Conservation (phyloP, 441 rosid species). For the Erodium trifolium region DNA sequence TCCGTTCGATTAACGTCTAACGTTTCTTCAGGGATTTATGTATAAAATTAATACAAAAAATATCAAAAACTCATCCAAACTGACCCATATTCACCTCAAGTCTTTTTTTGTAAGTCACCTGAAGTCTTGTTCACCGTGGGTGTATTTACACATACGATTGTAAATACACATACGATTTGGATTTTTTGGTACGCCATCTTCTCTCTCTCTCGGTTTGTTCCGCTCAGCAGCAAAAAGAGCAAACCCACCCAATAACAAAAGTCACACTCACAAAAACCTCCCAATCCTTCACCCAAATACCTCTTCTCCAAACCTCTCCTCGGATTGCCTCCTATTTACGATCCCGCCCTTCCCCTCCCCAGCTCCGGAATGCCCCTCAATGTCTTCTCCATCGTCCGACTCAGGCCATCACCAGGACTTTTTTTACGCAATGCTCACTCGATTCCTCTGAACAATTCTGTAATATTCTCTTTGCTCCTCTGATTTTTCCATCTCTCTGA, state of each 20-base stretch:
- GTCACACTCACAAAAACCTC: conserved; percentile 11
- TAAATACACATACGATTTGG: too few relatives aligned
- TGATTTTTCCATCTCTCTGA: background rate
- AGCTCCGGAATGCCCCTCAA: conserved; percentile 26
- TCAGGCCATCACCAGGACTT: conserved; percentile 15
- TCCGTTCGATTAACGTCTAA: too few relatives aligned
- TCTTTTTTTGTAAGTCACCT: too few relatives aligned
- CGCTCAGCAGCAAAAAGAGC: conserved; percentile 9
- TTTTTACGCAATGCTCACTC: conserved; percentile 12
- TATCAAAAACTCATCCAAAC: too few relatives aligned
- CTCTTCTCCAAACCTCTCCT: conserved; percentile 17
- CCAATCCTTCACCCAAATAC: conserved; percentile 12
- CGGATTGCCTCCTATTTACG: conserved; percentile 24
- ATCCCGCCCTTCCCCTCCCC: conserved; percentile 15
- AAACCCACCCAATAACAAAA: conserved; percentile 8
- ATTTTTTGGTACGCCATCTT: conserved; percentile 17
- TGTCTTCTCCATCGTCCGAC: conserved; percentile 12
- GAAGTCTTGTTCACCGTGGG: too few relatives aligned
- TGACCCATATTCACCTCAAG: too few relatives aligned
- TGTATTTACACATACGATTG: too few relatives aligned
- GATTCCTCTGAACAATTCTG: conserved; percentile 23
- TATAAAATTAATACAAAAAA: too few relatives aligned
- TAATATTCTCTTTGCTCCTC: conserved; percentile 14
- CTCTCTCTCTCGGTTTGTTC: conserved; percentile 10
- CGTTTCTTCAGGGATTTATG: too few relatives aligned